Evolutionary conservation across 148 eudicot genomes (phyloP), one percentile per base, ranked within the genome.

Genomic region (Rhododendron kiyosumense): DNA sequence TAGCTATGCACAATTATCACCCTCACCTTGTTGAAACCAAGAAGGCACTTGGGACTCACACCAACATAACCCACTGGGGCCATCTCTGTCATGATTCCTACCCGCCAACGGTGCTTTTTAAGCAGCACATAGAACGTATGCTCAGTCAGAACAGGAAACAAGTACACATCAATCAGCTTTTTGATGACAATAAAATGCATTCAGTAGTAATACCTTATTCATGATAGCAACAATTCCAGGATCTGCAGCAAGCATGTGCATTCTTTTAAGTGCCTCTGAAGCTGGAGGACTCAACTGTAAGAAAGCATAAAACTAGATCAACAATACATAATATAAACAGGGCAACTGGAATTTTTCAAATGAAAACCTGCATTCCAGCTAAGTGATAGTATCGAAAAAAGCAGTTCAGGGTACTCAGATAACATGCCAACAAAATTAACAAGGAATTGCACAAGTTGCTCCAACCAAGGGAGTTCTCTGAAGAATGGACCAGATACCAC

Each of bases 1-100:
- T 81, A 2, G 14, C 52, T 15, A 65, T 41, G 74, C 86, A 36
- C 76, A 15, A 80, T 43, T 28, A 41, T 84, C 26, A 78, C 34
- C 28, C 85, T 86, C 89, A 96, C 99, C 95, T 92, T 93, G 90
- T 96, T 96, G 67, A 96, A 86, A 86, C 99, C 99, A 84, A 95
- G 95, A 85, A 96, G 85, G 84, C 99, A 96, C 87, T 87, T 86
- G 36, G 99, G 96, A 85, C 94, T 93, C 76, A 95, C 86, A 86
- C 99, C 99, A 88, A 96, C 99, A 88, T 95, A 91, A 81, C 98
- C 99, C 84, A 87, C 91, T 28, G 99, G 98, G 45, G 99, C 99
- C 99, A 96, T 89, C 93, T 96, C 99, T 57, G 98, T 96, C 98
- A 96, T 94, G 86, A 96, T 93, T 85, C 99, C 99, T 80, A 96